Percentiles rank a stretch among this genome's conserved stretches.
Evolutionary conservation across 2,329 filamentous ascomycete species (phyloP).

Genomic region (Penicillium nordicum): DNA sequence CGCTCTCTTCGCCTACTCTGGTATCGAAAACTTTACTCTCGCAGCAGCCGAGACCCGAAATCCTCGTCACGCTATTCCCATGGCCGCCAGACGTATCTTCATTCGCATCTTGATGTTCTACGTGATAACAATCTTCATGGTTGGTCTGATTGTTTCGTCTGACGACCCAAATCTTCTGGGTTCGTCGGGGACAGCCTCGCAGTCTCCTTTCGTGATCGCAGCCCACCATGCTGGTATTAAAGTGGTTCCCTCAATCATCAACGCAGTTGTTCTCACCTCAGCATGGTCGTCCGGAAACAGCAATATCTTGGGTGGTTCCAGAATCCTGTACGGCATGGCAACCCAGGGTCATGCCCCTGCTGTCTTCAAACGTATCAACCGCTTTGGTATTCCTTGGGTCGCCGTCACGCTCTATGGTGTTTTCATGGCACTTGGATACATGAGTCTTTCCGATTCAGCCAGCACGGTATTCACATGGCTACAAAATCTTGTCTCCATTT

Average conservation of each 20-base stretch:
- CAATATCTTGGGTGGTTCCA: slow-evolving; percentile 36
- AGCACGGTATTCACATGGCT: slow-evolving; percentile 64
- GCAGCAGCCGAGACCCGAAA: slow-evolving; percentile 51
- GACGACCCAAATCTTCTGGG: slow-evolving; percentile 46
- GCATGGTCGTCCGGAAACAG: slow-evolving; percentile 45
- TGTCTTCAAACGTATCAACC: slow-evolving; percentile 37
- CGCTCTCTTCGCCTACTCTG: slow-evolving; percentile 35
- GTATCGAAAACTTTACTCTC: slow-evolving; percentile 48
- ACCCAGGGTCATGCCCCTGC: slow-evolving; percentile 38
- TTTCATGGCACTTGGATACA: slow-evolving; percentile 60
- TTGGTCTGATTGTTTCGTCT: slow-evolving; percentile 42
- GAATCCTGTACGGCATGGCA: slow-evolving; percentile 40
- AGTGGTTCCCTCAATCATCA: slow-evolving; percentile 21
- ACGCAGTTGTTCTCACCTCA: slow-evolving; percentile 22
- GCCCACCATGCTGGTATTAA: slow-evolving; percentile 44
- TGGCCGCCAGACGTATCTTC: slow-evolving; percentile 52
- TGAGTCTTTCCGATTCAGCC: slow-evolving; percentile 58
- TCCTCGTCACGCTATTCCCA: slow-evolving; percentile 52
- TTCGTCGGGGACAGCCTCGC: slow-evolving; percentile 47
- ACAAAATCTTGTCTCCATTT: slow-evolving; percentile 54
- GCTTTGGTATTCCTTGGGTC: slow-evolving; percentile 54
- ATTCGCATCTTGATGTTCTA: slow-evolving; percentile 55
- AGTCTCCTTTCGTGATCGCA: slow-evolving; percentile 42
- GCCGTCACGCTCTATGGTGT: slow-evolving; percentile 52
- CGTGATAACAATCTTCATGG: slow-evolving; percentile 52